Base-by-base conservation (phyloP, 1,284 basidiomycete genomes). In the Trichosporon ovoides region DNA sequence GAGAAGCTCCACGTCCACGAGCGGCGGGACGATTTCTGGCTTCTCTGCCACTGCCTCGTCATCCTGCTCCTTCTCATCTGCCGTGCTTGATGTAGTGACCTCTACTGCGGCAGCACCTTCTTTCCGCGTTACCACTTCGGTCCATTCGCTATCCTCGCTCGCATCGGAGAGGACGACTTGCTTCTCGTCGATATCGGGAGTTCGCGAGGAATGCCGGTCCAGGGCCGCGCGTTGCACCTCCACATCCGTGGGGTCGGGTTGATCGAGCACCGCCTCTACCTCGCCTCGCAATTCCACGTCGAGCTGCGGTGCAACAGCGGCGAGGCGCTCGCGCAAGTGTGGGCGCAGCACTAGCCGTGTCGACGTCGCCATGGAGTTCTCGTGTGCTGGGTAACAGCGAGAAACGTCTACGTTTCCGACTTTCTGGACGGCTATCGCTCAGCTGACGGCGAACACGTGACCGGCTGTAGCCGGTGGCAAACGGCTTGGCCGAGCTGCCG, bases 281-380 rank as follows among this genome's bases (percentile, higher is more conserved):
- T 58, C 34, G 1, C 11, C 22, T n/a, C 51, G 55, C 51, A 73
- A 59, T 35, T 56, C 43, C 24, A 59, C 20, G 14, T 48, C 24
- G 24, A 48, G 43, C 1, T 50, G 52, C 1, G 34, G 22, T 0
- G 67, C 48, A 2, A 75, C 51, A 4, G 58, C 62, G 3, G 58
- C 53, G 33, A 75, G 69, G 35, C 57, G 55, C 38, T 68, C 67
- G 11, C 64, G 52, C 16, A 75, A 58, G 35, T 75, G 69, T 16
- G 66, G 62, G 2, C 70, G 68, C n/a, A 75, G 63, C 1, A 61
- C 68, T 14, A 72, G 62, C 14, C 67, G 57, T 19, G 62, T 66
- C n/a, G 59, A 34, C 20, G 46, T 28, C 18, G 57, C 24, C 33
- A 50, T 51, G 18, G 46, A 38, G n/a, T n/a, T 14, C 18, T 19